A percentile compares a stretch with the other conserved stretches of the same genome.
These are phyloP conservation scores for Acanthamoeba sp. DNA, from an alignment of 208 protist genomes.

Conservation along the genomic window DNA sequence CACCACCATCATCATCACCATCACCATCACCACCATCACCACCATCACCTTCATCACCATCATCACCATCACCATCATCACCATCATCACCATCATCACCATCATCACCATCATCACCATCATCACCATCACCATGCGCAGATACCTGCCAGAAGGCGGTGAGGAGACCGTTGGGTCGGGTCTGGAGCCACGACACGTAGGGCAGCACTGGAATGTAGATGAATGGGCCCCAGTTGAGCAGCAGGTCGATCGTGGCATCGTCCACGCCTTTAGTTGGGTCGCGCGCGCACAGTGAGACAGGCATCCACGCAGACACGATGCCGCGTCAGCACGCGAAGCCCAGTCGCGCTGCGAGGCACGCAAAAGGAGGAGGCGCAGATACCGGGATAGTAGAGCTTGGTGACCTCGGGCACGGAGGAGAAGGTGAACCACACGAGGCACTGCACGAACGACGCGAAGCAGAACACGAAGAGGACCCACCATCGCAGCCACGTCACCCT, in stretches of 20 bases:
- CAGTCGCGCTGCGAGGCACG: background rate
- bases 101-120: background rate
- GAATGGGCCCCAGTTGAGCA: constrained; percentile 69
- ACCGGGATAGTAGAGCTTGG: constrained; percentile 10
- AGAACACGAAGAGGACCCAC: constrained; percentile 65
- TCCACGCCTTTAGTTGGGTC: background rate
- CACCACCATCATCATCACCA: too few species aligned
- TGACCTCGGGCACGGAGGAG: constrained; percentile 53
- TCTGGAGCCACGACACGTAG: constrained; percentile 68
- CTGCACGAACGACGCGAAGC: constrained; percentile 57
- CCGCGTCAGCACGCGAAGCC: background rate
- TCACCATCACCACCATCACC: background rate
- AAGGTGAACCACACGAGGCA: constrained; percentile 72
- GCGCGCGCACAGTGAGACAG: background rate
- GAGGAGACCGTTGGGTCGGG: constrained; percentile 63
- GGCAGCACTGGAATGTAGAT: constrained; percentile 66
- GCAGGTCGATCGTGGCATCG: constrained; percentile 31
- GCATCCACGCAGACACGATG: too few species aligned
- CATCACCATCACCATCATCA: background rate
- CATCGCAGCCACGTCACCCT: background rate
- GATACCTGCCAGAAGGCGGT: constrained; percentile 58
- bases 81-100: background rate
- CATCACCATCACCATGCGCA: background rate
- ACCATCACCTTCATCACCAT: too few species aligned
- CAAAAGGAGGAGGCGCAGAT: background rate